phyloP scores from a whole-genome alignment of 164 flowering plant species.

The Protea cynaroides region DNA sequence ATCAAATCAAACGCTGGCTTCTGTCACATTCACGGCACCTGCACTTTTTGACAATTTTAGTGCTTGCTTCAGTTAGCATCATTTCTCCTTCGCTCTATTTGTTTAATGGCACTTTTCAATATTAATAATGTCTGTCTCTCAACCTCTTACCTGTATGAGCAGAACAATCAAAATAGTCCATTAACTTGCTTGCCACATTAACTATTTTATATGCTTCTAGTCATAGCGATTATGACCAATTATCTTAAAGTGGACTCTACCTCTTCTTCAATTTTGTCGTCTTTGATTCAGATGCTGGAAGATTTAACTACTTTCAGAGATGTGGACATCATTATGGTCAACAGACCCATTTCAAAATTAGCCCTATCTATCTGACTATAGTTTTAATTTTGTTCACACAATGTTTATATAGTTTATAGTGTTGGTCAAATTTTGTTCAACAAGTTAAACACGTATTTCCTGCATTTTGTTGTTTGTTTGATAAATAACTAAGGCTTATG shows the following conservation, averaged over 20 bases:
- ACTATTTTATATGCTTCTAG: no score
- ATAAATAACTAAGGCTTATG: no score
- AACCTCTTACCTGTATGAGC: neutral
- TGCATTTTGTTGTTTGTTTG: neutral
- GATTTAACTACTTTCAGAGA: no score
- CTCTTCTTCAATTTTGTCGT: no score
- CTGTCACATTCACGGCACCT: constrained; percentile 72
- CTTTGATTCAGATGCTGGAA: no score
- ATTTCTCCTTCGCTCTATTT: constrained; percentile 5
- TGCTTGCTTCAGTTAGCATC: constrained; percentile 90
- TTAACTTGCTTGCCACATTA: no score
- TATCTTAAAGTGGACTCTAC: no score
- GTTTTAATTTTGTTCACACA: neutral
- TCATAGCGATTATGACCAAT: no score
- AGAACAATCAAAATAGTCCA: no score
- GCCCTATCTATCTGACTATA: neutral
- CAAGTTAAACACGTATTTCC: neutral
- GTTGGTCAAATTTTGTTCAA: neutral
- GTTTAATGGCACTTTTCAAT: neutral
- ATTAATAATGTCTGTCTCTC: neutral
- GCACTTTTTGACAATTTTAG: constrained; percentile 75
- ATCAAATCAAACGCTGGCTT: constrained; percentile 58
- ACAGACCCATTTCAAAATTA: neutral
- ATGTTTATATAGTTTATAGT: neutral
- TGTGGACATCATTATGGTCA: no score